Base-by-base conservation (phyloP, 768 basidiomycete genomes). In the Pluteus cervinus region DNA sequence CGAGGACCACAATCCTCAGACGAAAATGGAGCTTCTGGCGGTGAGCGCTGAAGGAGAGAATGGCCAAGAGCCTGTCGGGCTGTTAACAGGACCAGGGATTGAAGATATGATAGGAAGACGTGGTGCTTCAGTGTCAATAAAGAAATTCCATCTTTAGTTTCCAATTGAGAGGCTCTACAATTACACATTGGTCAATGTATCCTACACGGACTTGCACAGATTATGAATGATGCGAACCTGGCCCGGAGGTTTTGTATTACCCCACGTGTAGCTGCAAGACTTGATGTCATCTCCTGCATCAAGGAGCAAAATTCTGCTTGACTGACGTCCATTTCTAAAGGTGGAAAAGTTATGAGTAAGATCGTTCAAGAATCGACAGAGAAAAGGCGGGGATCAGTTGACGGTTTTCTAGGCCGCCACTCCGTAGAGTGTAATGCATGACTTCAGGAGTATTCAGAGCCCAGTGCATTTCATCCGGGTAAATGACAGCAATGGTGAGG, bases 71-170 rank as follows among this genome's bases (percentile, higher is more conserved):
- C 69, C 18, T 84, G 79, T 14, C 80, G 79, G n/a, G 83, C 68
- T 20, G 76, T 66, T 34, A 94, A 58, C 29, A 94, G 73, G 22
- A 79, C 69, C 25, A 96, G 68, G 10, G 88, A 82, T 40, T 91
- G 90, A 7, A 96, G 65, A 56, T 96, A 94, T 2, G 82, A 82
- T 3, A 97, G 60, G 42, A 96, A 70, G 15, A 86, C 57, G 37
- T 91, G 77, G 48, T 92, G 84, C 61, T 96, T 93, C 34, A 92
- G 62, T 8, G 88, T 86, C 16, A 99, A 69, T 4, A 99, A 69
- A 0, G 96, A 97, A 43, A 99, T 89, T 25, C 96, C 96, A 21
- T 87, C 73, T 49, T 68, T 72, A 8, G 70, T 74, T 43, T 84
- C 69, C 14, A 70, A 56, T 32, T 45, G 33, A 51, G 42, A 47